Percentiles rank a stretch among this genome's conserved stretches.
These are phyloP conservation scores for Podospora comata DNA, from an alignment of 495 filamentous ascomycete genomes.

Conservation along the genomic window DNA sequence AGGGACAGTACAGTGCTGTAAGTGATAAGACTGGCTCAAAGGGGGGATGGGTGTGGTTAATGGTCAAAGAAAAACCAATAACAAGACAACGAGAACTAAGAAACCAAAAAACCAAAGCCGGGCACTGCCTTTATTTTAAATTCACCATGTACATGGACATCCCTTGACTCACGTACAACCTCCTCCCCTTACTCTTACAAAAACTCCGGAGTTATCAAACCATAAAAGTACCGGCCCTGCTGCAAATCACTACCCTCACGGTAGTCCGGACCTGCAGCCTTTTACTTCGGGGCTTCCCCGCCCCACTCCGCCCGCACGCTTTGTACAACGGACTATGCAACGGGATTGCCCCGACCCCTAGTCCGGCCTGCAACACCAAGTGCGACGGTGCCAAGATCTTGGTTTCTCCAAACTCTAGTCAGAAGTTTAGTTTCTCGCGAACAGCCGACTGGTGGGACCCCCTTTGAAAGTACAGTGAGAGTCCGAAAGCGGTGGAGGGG, in stretches of 20 bases:
- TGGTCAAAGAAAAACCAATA: not conserved
- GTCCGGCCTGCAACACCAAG: not conserved
- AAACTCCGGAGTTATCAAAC: not conserved
- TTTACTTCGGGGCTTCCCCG: slow-evolving; percentile 10
- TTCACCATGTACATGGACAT: not conserved
- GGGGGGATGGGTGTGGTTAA: not conserved
- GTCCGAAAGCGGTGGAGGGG: not conserved
- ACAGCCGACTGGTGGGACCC: not conserved
- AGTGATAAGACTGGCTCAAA: not conserved
- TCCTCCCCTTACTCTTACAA: not conserved
- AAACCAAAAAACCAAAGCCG: not conserved
- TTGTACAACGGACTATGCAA: not conserved
- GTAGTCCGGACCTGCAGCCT: slow-evolving; percentile 7
- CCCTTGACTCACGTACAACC: not conserved
- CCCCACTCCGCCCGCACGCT: slow-evolving; percentile 3
- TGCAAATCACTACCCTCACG: slow-evolving; percentile 1
- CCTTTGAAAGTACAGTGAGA: too few species aligned
- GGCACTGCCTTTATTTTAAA: not conserved
- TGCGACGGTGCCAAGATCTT: not conserved
- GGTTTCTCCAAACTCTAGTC: not conserved
- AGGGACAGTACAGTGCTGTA: not conserved
- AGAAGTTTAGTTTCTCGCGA: not conserved
- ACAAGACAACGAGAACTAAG: not conserved
- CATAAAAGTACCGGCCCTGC: not conserved
- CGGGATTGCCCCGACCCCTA: slow-evolving; percentile 1